Evolutionary conservation across 2,329 filamentous ascomycete genomes (phyloP).

Genomic region (Aspergillus candidus): DNA sequence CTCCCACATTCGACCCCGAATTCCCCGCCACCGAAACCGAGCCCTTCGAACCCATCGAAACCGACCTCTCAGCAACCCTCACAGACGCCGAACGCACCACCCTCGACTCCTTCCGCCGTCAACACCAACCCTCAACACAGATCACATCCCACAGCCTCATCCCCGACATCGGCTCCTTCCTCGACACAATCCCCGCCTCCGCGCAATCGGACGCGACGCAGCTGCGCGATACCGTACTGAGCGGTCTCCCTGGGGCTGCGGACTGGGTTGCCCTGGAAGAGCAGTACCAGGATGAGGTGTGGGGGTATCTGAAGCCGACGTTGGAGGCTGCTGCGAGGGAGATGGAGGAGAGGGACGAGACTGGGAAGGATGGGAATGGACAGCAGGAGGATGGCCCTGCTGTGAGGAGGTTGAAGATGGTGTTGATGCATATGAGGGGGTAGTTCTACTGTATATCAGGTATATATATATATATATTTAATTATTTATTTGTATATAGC

Average conservation of each 20-base stretch:
- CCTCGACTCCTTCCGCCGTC: conserved; percentile 28
- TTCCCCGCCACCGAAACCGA: conserved; percentile 19
- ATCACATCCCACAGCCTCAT: conserved; percentile 28
- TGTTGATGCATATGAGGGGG: conserved; percentile 32
- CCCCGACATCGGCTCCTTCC: conserved; percentile 28
- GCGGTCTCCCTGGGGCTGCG: conserved; percentile 25
- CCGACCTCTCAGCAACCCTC: conserved; percentile 18
- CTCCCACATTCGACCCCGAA: conserved; percentile 27
- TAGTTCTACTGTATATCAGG: conserved; percentile 7
- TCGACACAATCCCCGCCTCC: conserved; percentile 18
- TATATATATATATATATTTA: not conserved
- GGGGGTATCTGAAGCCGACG: conserved; percentile 57
- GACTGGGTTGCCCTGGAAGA: conserved; percentile 33
- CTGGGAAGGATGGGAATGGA: not conserved
- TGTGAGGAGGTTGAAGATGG: conserved; percentile 34
- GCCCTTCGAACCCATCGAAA: conserved; percentile 18
- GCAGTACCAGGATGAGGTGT: conserved; percentile 54
- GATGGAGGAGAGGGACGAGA: conserved; percentile 32
- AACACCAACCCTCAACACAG: conserved; percentile 6
- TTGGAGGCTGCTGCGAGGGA: conserved; percentile 54
- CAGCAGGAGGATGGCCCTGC: conserved; percentile 28
- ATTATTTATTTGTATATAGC: too few relatives aligned
- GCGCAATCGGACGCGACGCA: conserved; percentile 10
- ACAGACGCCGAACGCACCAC: conserved; percentile 23
- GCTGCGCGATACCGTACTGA: conserved; percentile 26